phyloP scores from a whole-genome alignment of 305 asterid species.

The Fraxinus ornus region DNA sequence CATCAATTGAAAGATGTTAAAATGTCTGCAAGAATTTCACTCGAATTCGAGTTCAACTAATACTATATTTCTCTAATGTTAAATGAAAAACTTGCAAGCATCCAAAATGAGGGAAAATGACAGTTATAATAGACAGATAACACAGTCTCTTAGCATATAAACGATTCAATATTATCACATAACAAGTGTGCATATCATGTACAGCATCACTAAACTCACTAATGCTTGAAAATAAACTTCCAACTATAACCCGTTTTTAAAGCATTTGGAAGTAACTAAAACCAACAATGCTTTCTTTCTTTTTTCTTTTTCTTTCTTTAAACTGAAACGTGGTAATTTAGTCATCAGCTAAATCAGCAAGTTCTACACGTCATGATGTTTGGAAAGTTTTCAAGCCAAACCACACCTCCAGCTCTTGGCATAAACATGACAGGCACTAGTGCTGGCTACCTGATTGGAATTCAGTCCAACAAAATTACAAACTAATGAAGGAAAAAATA shows the following conservation, averaged over 20 bases:
- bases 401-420: neutral
- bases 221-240: neutral
- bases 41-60: neutral
- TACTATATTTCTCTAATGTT: neutral
- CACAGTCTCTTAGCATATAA: neutral
- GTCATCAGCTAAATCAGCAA: neutral
- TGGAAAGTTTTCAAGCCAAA: neutral
- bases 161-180: neutral
- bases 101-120: neutral
- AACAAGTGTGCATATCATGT: neutral
- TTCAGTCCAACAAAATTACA: neutral
- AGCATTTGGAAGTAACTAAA: neutral
- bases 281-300: neutral
- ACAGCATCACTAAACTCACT: neutral
- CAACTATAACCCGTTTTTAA: neutral
- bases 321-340: neutral
- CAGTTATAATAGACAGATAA: neutral
- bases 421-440: neutral
- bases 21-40: neutral
- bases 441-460: neutral
- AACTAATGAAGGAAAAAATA: neutral
- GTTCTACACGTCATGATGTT: neutral
- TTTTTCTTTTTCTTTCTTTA: neutral
- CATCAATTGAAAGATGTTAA: conserved; percentile 26
- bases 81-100: neutral